Evolutionary conservation across 2,329 filamentous ascomycete species (phyloP).

Genomic region (Parastagonospora avenae): DNA sequence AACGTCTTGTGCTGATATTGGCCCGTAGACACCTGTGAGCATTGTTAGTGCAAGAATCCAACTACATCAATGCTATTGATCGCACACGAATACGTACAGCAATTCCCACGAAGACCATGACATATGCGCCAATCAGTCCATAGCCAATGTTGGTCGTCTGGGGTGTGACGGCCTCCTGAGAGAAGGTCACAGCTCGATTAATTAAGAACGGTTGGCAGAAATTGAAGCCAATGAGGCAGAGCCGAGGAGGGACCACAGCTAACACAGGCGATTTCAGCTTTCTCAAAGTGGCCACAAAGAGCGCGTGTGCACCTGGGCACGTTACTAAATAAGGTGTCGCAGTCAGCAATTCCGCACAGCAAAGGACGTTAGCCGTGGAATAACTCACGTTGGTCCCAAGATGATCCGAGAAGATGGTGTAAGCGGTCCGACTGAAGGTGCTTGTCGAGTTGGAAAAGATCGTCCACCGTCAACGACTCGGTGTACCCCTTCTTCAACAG

Average conservation of each 20-base stretch:
- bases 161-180: constrained; percentile 15
- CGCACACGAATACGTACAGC: constrained; percentile 28
- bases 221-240: constrained; percentile 43
- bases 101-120: constrained; percentile 42
- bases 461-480: constrained; percentile 50
- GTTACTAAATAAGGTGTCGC: constrained; percentile 12
- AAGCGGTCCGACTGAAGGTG: constrained; percentile 50
- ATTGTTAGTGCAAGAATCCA: constrained; percentile 13
- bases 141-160: constrained; percentile 38
- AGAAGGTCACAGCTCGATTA: constrained; percentile 36
- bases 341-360: constrained; percentile 3
- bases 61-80: neutral
- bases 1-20: constrained; percentile 44
- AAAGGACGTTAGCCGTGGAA: neutral
- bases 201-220: constrained; percentile 47
- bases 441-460: constrained; percentile 54
- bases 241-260: constrained; percentile 35
- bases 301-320: constrained; percentile 22
- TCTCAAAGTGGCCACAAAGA: constrained; percentile 32
- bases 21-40: constrained; percentile 35
- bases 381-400: constrained; percentile 49
- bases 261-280: constrained; percentile 37
- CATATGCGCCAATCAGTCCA: constrained; percentile 41
- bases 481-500: constrained; percentile 57
- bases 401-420: constrained; percentile 42